These are phyloP conservation scores for Podospora australis DNA, from an alignment of 495 filamentous ascomycete genomes.

Conservation along the genomic window DNA sequence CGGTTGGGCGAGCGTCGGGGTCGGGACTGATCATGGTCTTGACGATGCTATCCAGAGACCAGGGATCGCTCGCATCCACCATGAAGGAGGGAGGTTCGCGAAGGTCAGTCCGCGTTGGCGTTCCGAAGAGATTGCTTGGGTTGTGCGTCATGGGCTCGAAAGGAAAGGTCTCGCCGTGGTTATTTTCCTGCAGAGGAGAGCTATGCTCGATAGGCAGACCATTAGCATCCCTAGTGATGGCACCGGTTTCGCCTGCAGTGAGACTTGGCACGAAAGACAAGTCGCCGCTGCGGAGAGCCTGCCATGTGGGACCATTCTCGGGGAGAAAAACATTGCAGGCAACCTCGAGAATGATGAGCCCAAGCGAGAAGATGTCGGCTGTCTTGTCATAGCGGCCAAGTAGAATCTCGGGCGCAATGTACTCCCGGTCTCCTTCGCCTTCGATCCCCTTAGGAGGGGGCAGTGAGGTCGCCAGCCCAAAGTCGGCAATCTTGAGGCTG, in stretches of 20 bases:
- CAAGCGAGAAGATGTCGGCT: conserved; percentile 87
- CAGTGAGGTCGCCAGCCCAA: conserved; percentile 81
- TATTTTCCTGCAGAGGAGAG: conserved; percentile 29
- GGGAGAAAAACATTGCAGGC: conserved; percentile 87
- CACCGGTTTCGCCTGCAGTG: conserved; percentile 66
- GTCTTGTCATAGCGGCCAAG: conserved; percentile 79
- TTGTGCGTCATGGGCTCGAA: conserved; percentile 25
- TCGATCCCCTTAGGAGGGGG: conserved; percentile 72
- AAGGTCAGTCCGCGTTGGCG: conserved; percentile 56
- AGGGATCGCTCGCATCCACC: conserved; percentile 58
- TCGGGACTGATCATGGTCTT: conserved; percentile 79
- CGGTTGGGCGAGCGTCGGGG: conserved; percentile 65
- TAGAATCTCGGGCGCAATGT: conserved; percentile 89
- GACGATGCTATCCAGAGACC: conserved; percentile 79
- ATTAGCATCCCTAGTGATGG: conserved; percentile 65
- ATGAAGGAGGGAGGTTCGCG: conserved; percentile 79
- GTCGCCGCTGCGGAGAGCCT: conserved; percentile 77
- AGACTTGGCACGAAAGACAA: conserved; percentile 79
- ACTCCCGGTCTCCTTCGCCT: conserved; percentile 89
- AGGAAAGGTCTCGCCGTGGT: conserved; percentile 25
- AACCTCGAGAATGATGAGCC: conserved; percentile 88
- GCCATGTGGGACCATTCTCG: conserved; percentile 86
- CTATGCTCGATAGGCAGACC: conserved; percentile 51
- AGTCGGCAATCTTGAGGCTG: conserved; percentile 89
- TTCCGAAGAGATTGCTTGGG: conserved; percentile 41